Percentiles rank a stretch among this genome's conserved stretches.
Conservation (phyloP, 192 early-diverging fungal species). For the Coemansia sp. region DNA sequence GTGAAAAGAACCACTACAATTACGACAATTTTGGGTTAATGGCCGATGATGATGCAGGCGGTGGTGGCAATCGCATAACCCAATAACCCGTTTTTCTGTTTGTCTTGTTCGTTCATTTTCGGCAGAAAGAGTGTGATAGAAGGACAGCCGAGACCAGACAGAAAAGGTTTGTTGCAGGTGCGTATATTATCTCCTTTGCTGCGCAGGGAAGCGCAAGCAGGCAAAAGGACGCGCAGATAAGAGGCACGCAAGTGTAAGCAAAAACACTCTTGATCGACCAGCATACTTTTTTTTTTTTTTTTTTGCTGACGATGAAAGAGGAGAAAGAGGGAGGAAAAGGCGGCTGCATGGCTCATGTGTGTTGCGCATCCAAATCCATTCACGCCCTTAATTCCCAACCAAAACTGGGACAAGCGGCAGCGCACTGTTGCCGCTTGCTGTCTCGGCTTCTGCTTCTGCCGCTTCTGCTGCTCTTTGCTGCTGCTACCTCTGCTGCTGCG, state of each 20-base stretch:
- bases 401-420: not conserved
- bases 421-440: not conserved
- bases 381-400: not conserved
- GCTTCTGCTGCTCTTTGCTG: not conserved
- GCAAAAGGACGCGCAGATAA: not conserved
- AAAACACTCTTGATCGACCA: no score
- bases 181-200: not conserved
- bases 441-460: conserved; percentile 3
- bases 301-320: not conserved
- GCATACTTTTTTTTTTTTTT: no score
- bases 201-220: not conserved
- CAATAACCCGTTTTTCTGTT: not conserved
- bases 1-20: not conserved
- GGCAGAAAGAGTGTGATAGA: not conserved
- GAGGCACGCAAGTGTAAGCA: not conserved
- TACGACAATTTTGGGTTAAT: not conserved
- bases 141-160: not conserved
- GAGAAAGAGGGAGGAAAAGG: not conserved
- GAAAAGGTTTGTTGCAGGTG: not conserved
- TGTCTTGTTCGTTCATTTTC: no score
- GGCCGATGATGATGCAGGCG: not conserved
- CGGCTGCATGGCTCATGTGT: conserved; percentile 20
- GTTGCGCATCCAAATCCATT: conserved; percentile 20
- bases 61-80: not conserved
- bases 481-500: conserved; percentile 7